A percentile compares a stretch with the other conserved stretches of the same genome.
These are phyloP conservation scores for Microbotryum saponariae DNA, from an alignment of 1,284 basidiomycete genomes.

Conservation along the genomic window DNA sequence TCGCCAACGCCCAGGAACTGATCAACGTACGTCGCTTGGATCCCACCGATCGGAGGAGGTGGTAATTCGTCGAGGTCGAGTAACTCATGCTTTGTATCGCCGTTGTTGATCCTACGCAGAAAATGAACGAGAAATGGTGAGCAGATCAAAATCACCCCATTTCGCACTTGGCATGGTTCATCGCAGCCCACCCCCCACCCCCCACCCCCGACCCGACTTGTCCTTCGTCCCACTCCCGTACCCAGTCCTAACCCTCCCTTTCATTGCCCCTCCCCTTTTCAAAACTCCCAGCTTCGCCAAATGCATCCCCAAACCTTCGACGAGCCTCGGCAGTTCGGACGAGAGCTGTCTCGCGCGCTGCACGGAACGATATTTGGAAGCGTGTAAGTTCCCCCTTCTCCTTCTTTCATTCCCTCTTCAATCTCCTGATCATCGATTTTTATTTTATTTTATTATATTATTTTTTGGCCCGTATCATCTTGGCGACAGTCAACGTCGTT, in stretches of 20 bases:
- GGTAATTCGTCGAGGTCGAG: not conserved
- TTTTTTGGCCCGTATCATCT: too few species aligned
- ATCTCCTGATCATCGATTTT: too few species aligned
- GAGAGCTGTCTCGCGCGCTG: conserved; percentile 69
- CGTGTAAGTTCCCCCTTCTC: conserved; percentile 53
- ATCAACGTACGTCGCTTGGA: conserved; percentile 53
- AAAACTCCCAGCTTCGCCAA: conserved; percentile 54
- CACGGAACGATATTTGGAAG: conserved; percentile 72
- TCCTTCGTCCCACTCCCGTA: too few species aligned
- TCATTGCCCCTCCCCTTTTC: too few species aligned
- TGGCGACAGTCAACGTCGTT: not conserved
- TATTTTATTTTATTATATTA: too few species aligned
- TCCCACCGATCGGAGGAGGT: not conserved
- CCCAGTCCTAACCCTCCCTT: too few species aligned
- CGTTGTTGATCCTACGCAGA: conserved; percentile 9
- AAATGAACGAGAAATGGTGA: conserved; percentile 36
- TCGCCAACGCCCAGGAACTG: conserved; percentile 69
- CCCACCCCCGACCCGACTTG: too few species aligned
- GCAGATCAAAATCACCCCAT: not conserved
- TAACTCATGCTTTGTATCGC: not conserved
- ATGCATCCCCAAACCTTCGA: conserved; percentile 68
- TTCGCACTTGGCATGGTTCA: too few species aligned
- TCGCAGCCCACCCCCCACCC: too few species aligned
- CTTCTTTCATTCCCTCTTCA: not conserved
- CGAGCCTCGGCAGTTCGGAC: conserved; percentile 60